These are phyloP conservation scores for Amphichorda felina DNA, from an alignment of 2,329 filamentous ascomycete genomes.

Conservation along the genomic window DNA sequence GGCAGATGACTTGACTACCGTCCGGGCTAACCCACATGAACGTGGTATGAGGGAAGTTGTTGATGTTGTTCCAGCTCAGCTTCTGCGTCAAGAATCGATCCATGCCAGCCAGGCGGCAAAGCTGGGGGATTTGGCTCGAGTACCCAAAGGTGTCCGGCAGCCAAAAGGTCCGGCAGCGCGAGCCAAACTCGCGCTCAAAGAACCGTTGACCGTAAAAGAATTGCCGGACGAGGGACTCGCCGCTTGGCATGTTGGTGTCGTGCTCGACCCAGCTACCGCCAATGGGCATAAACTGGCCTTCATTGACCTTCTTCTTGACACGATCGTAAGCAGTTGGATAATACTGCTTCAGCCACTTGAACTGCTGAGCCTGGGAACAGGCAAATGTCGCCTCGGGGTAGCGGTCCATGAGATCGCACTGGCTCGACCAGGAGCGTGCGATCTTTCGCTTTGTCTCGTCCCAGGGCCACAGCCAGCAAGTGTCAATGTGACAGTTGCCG, in stretches of 20 bases:
- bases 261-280: conserved; percentile 99
- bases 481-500: conserved; percentile 96
- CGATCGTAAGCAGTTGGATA: conserved; percentile 85
- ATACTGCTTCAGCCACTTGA: conserved; percentile 86
- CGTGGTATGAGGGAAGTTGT: conserved; percentile 95
- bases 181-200: conserved; percentile 86
- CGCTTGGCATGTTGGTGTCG: conserved; percentile 93
- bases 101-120: conserved; percentile 93
- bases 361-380: conserved; percentile 91
- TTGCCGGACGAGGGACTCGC: conserved; percentile 86
- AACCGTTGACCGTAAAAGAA: conserved; percentile 93
- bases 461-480: conserved; percentile 97
- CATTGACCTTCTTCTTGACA: conserved; percentile 82
- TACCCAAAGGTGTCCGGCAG: conserved; percentile 97
- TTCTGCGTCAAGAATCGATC: conserved; percentile 95
- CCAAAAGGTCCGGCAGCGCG: conserved; percentile 88
- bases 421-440: conserved; percentile 89
- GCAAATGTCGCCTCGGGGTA: conserved; percentile 92
- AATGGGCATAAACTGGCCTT: conserved; percentile 86
- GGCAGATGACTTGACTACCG: conserved; percentile 91
- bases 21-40: conserved; percentile 98
- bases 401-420: conserved; percentile 88
- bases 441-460: conserved; percentile 97
- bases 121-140: conserved; percentile 84
- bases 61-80: conserved; percentile 99